Evolutionary conservation across 257 asterid species (phyloP).

Genomic region (Fraxinus americana): DNA sequence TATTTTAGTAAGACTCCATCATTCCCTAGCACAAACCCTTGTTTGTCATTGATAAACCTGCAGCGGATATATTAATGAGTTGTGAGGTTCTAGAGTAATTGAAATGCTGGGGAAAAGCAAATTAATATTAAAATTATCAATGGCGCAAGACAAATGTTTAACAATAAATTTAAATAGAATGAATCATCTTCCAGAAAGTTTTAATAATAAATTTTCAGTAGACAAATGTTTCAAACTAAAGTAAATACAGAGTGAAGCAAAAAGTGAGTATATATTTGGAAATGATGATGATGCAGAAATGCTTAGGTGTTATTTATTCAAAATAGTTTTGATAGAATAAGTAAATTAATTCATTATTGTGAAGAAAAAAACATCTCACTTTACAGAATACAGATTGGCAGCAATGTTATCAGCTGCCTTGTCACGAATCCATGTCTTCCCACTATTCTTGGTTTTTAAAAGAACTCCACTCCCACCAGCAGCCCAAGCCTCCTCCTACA

Average conservation of each 20-base stretch:
- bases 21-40: conserved; percentile 92
- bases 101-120: not conserved
- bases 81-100: conserved; percentile 7
- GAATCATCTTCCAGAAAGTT: not conserved
- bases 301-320: not conserved
- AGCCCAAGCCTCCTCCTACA: conserved; percentile 97
- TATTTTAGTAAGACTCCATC: conserved; percentile 94
- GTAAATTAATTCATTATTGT: not conserved
- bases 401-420: conserved; percentile 97
- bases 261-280: not conserved
- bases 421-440: conserved; percentile 90
- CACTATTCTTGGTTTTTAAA: conserved; percentile 83
- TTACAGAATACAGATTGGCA: conserved; percentile 92
- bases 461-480: conserved; percentile 98
- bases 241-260: not conserved
- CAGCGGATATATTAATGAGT: conserved; percentile 19
- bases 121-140: no score
- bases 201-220: not conserved
- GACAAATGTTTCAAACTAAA: not conserved
- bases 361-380: conserved; percentile 55
- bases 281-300: not conserved
- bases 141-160: not conserved
- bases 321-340: conserved; percentile 6
- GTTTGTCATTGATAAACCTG: conserved; percentile 85
- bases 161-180: no score